These are phyloP conservation scores for Nitzschia palea DNA, from an alignment of 108 stramenopile species.

Conservation along the genomic window DNA sequence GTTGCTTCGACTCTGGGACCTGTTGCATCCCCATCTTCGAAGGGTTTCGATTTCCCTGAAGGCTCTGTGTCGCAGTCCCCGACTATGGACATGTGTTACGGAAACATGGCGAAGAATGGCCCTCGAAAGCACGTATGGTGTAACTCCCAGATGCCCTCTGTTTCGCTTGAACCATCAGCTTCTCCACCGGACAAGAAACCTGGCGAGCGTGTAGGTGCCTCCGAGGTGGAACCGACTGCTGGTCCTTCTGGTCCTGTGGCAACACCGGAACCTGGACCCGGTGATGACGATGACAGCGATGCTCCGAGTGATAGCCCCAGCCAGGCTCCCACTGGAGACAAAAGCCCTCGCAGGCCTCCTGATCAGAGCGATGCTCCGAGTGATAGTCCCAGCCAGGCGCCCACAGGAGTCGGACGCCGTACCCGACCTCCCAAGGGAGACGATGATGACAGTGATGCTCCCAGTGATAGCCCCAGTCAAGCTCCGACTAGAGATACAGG, in stretches of 20 bases:
- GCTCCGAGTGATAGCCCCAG: slow-evolving; percentile 26
- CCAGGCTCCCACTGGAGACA: slow-evolving; percentile 5
- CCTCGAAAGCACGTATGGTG: slow-evolving; percentile 26
- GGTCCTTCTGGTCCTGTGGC: background rate
- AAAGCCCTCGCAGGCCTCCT: background rate
- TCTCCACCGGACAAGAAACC: slow-evolving; percentile 8
- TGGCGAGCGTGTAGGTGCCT: background rate
- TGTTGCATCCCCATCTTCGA: background rate
- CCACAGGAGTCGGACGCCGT: slow-evolving; percentile 6
- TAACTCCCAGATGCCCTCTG: slow-evolving; percentile 38
- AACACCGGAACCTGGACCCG: background rate
- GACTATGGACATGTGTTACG: slow-evolving; percentile 34
- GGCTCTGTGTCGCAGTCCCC: slow-evolving; percentile 26
- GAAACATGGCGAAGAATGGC: slow-evolving; percentile 25
- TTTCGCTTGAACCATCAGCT: slow-evolving; percentile 27
- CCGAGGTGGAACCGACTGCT: slow-evolving; percentile 10
- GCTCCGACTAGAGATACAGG: slow-evolving; percentile 11
- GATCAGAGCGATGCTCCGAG: slow-evolving; percentile 18
- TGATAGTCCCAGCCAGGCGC: slow-evolving; percentile 17
- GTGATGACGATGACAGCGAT: slow-evolving; percentile 6
- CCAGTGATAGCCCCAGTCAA: slow-evolving; percentile 19
- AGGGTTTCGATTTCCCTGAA: background rate
- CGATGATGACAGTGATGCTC: slow-evolving; percentile 10
- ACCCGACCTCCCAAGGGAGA: background rate
- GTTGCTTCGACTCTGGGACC: background rate